These are phyloP conservation scores for Pezicula radicicola DNA, from an alignment of 2,329 filamentous ascomycete species.

Conservation along the genomic window DNA sequence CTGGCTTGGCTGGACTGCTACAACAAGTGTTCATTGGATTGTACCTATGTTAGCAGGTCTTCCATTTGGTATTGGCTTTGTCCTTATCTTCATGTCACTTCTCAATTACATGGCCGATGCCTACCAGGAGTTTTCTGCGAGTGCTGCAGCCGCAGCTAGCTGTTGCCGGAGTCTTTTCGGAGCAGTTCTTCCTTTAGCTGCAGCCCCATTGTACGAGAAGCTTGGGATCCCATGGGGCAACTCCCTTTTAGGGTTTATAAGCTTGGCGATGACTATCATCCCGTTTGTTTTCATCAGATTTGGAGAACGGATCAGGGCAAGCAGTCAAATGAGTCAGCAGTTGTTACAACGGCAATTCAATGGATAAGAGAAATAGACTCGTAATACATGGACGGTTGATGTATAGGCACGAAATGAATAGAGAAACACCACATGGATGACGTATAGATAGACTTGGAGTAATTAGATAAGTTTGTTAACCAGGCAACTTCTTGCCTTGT, in stretches of 20 bases:
- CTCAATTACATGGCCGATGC: conserved; percentile 54
- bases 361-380: too few relatives aligned
- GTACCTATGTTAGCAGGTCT: conserved; percentile 52
- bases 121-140: conserved; percentile 52
- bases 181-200: conserved; percentile 39
- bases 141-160: conserved; percentile 43
- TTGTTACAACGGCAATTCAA: too few relatives aligned
- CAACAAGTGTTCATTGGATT: conserved; percentile 50
- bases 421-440: too few relatives aligned
- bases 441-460: too few relatives aligned
- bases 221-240: conserved; percentile 40
- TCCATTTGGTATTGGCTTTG: conserved; percentile 46
- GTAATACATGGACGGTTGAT: too few relatives aligned
- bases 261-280: conserved; percentile 39
- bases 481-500: too few relatives aligned
- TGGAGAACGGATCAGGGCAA: conserved; percentile 23
- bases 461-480: too few relatives aligned
- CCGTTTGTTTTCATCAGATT: conserved; percentile 46
- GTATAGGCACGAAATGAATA: too few relatives aligned
- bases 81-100: conserved; percentile 53
- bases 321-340: not conserved
- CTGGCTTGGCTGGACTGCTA: conserved; percentile 53
- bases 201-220: conserved; percentile 38
- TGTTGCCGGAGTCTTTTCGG: conserved; percentile 33
- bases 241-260: conserved; percentile 42